A percentile compares a stretch with the other conserved stretches of the same genome.
phyloP scores from a whole-genome alignment of 2,329 filamentous ascomycete species.

The Beauveria sp. region DNA sequence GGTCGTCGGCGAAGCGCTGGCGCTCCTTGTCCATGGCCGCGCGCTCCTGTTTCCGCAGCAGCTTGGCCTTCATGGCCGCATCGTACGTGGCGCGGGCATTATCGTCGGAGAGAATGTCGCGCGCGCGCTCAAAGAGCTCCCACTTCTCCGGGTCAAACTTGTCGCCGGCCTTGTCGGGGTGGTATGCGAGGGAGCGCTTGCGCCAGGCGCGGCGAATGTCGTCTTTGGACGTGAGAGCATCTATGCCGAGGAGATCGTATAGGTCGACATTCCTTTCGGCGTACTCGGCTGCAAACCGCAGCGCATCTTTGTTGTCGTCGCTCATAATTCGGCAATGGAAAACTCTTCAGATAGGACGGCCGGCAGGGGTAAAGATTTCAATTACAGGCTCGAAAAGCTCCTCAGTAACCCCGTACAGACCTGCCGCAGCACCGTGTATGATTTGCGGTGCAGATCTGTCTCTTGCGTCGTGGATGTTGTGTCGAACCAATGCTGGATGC shows the following conservation, averaged over 20 bases:
- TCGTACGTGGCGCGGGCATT: constrained; percentile 72
- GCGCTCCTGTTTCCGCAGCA: constrained; percentile 62
- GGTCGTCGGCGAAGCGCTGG: constrained; percentile 74
- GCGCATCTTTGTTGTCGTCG: constrained; percentile 39
- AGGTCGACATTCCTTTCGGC: constrained; percentile 62
- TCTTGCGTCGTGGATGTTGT: background rate
- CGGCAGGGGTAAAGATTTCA: background rate
- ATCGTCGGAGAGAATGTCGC: constrained; percentile 70
- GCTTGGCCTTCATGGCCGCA: constrained; percentile 60
- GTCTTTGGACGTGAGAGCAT: constrained; percentile 55
- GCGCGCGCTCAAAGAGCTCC: constrained; percentile 77
- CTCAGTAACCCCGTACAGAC: background rate
- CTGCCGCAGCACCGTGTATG: background rate
- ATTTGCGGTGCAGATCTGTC: background rate
- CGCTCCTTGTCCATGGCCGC: constrained; percentile 67
- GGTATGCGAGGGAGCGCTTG: constrained; percentile 79
- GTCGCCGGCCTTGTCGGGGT: constrained; percentile 82
- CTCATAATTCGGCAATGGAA: constrained; percentile 21
- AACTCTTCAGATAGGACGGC: background rate
- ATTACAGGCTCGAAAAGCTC: background rate
- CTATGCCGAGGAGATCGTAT: constrained; percentile 66
- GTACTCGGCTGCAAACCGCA: constrained; percentile 49
- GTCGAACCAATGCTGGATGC: background rate
- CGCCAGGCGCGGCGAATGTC: constrained; percentile 80
- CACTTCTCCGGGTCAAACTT: constrained; percentile 73